These are phyloP conservation scores for Rosellinia necatrix DNA, from an alignment of 2,329 filamentous ascomycete genomes.

Conservation along the genomic window DNA sequence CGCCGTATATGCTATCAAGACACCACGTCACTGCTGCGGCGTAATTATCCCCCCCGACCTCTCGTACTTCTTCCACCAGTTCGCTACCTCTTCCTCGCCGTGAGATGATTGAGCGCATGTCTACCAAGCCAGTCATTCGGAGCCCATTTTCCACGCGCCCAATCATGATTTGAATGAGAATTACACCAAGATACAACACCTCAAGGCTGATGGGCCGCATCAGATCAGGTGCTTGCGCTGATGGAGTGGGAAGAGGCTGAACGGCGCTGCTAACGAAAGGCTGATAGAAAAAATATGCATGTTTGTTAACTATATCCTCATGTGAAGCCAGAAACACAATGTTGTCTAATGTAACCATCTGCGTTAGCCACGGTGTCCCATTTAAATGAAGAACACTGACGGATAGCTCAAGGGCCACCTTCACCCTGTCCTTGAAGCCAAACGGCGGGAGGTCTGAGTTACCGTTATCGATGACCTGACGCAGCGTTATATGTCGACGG, in stretches of 20 bases:
- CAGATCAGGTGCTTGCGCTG: too few species aligned
- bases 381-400: slow-evolving; percentile 2
- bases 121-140: neutral
- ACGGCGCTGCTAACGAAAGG: slow-evolving; percentile 1
- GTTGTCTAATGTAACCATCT: slow-evolving; percentile 8
- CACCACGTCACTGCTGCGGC: slow-evolving; percentile 10
- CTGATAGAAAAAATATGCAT: neutral
- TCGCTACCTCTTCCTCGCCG: neutral
- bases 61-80: neutral
- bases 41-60: slow-evolving; percentile 1
- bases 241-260: neutral
- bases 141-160: neutral
- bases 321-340: neutral
- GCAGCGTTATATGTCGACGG: neutral
- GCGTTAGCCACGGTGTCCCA: slow-evolving; percentile 6
- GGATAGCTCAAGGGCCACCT: slow-evolving; percentile 12
- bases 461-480: neutral
- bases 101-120: slow-evolving; percentile 1
- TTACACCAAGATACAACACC: neutral
- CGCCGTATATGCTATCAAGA: neutral
- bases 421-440: neutral
- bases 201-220: neutral
- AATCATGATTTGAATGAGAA: slow-evolving; percentile 12
- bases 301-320: neutral
- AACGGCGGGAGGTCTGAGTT: neutral